These are phyloP conservation scores for Penicillium salamii DNA, from an alignment of 495 filamentous ascomycete genomes.

Conservation along the genomic window DNA sequence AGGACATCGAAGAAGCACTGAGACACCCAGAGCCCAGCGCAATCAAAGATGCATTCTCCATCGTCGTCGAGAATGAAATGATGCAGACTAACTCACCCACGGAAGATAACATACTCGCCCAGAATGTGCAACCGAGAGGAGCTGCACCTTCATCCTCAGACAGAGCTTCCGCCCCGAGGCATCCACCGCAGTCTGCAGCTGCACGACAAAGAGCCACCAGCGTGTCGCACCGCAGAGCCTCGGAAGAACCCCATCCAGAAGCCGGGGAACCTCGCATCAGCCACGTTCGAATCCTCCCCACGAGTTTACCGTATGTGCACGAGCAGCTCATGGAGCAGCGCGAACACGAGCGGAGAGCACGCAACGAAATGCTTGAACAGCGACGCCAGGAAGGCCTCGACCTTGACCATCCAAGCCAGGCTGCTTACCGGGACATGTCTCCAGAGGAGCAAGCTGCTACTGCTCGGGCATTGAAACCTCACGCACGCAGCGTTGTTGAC, in stretches of 20 bases:
- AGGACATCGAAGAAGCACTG: constrained; percentile 92
- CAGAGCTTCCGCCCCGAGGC: constrained; percentile 18
- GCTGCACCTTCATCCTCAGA: constrained; percentile 18
- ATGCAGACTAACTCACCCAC: constrained; percentile 79
- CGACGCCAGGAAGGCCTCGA: constrained; percentile 26
- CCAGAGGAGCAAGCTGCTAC: constrained; percentile 74
- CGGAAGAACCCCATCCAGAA: constrained; percentile 27
- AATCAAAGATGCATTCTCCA: constrained; percentile 98
- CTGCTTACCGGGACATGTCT: constrained; percentile 46
- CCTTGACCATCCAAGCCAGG: constrained; percentile 47
- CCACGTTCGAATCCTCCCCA: constrained; percentile 86
- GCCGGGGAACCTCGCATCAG: constrained; percentile 50
- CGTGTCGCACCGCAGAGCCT: constrained; percentile 25
- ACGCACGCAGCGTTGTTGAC: constrained; percentile 62
- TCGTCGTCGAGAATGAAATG: constrained; percentile 94
- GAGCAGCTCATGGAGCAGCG: constrained; percentile 80
- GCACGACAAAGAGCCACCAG: constrained; percentile 18
- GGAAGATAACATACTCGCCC: constrained; percentile 38
- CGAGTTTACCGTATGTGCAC: constrained; percentile 85
- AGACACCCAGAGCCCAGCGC: constrained; percentile 89
- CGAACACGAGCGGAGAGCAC: constrained; percentile 39
- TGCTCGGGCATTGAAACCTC: constrained; percentile 73
- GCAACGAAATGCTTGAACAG: constrained; percentile 26
- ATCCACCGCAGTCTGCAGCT: constrained; percentile 20
- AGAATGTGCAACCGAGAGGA: constrained; percentile 23